Evolutionary conservation across 176 grass and related monocot species (phyloP).

Genomic region (Phyllostachys edulis): DNA sequence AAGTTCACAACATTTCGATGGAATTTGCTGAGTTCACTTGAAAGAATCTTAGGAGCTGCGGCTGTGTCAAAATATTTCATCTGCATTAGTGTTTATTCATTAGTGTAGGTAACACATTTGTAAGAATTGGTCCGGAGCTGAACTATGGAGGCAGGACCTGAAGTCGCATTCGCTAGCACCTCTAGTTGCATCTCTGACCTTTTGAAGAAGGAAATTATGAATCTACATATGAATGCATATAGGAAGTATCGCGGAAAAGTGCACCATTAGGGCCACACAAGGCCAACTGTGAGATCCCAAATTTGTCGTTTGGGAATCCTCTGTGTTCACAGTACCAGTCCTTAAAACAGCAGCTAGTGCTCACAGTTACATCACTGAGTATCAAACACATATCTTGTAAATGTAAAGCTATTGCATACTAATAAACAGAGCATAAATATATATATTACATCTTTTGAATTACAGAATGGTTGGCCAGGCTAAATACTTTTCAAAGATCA

Average conservation of each 20-base stretch:
- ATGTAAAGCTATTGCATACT: too few relatives aligned
- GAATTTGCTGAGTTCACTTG: conserved; percentile 55
- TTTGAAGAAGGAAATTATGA: conserved; percentile 33
- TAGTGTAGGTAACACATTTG: not conserved
- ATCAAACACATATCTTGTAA: too few relatives aligned
- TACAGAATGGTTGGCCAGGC: too few relatives aligned
- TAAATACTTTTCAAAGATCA: too few relatives aligned
- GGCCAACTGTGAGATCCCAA: too few relatives aligned
- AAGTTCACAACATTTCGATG: conserved; percentile 49
- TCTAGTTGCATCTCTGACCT: conserved; percentile 75
- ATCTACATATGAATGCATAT: not conserved
- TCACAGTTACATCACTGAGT: too few relatives aligned
- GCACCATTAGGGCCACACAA: too few relatives aligned
- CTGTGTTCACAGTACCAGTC: too few relatives aligned
- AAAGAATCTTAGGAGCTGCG: conserved; percentile 68
- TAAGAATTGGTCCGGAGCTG: conserved; percentile 41
- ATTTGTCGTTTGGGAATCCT: too few relatives aligned
- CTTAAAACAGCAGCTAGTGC: too few relatives aligned
- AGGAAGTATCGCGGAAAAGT: not conserved
- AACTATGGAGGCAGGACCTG: conserved; percentile 73
- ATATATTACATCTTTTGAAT: too few relatives aligned
- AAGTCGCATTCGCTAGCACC: conserved; percentile 75
- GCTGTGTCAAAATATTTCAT: conserved; percentile 23
- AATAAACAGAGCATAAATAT: too few relatives aligned
- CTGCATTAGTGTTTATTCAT: not conserved